Conservation (phyloP, 768 basidiomycete genomes). For the Naganishia vaughanmartiniae region DNA sequence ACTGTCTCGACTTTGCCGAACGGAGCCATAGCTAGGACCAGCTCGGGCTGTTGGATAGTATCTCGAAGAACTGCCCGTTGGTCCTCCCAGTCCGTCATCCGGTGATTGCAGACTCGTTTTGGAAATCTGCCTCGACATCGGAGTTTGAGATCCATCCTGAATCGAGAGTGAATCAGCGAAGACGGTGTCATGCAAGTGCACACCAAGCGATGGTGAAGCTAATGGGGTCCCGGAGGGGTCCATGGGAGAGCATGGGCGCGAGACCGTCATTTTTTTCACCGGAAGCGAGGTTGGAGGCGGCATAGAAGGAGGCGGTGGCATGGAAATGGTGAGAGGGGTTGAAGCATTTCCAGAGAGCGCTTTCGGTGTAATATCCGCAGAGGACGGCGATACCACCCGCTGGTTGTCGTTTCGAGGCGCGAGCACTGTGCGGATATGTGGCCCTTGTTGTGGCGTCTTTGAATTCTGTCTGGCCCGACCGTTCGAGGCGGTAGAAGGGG, state of each 20-base stretch:
- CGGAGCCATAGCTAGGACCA: not conserved
- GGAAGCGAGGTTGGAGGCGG: constrained; percentile 55
- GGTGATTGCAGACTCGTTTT: constrained; percentile 80
- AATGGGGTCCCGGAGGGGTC: constrained; percentile 18
- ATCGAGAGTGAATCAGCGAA: constrained; percentile 9
- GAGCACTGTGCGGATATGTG: constrained; percentile 1
- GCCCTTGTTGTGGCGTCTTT: constrained; percentile 1
- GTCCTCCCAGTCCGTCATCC: constrained; percentile 42
- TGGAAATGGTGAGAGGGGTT: constrained; percentile 47
- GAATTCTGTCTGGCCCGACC: constrained; percentile 6
- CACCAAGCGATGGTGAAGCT: constrained; percentile 8
- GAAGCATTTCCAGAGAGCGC: constrained; percentile 24
- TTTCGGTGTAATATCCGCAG: not conserved
- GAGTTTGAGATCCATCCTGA: constrained; percentile 40
- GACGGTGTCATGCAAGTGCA: constrained; percentile 1
- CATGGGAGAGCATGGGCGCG: constrained; percentile 4
- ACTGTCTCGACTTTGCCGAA: constrained; percentile 51
- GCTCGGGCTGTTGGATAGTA: constrained; percentile 23
- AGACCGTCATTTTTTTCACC: constrained; percentile 57
- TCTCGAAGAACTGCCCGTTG: constrained; percentile 55
- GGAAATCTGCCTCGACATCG: constrained; percentile 61
- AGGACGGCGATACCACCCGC: not conserved
- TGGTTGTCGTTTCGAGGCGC: constrained; percentile 5
- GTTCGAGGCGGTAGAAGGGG: constrained; percentile 17
- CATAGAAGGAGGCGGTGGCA: constrained; percentile 50